Evolutionary conservation across 2,329 filamentous ascomycete species (phyloP), one percentile per base, ranked within the genome.

Genomic region (Cladosporium austrohemisphaericum): DNA sequence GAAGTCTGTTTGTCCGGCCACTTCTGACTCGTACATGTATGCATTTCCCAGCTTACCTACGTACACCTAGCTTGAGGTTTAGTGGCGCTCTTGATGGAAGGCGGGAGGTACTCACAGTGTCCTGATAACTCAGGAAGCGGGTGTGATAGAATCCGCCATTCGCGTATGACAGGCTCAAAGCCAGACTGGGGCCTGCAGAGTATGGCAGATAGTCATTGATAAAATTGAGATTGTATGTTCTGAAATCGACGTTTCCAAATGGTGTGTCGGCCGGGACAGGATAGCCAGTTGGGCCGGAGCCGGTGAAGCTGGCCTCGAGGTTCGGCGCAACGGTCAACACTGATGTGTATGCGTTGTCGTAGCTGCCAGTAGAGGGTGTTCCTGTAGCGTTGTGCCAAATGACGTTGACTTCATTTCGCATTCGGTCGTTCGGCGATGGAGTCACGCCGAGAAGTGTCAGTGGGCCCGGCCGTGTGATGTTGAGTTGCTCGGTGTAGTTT

Each of bases 1-100:
- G 66, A 86, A 86, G 57, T 86, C 84, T 0, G 81, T 85, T 60
- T 85, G 73, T 0, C 83, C 83, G 0, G 79, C 83, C 4, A 86
- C 73, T 28, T 80, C 74, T 46, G 69, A 75, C 28, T 76, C 71
- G 61, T 81, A 75, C 64, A 86, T 81, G 65, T 84, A 85, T 0
- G 77, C 77, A 55, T 84, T 85, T 23, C 78, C 83, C 1, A 84
- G 69, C 60, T 86, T 85, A 46, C 83, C 83, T 13, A 85, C 63
- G 57, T 85, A 86, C 3, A 85, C 63, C 74, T 77, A 6, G 29
- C 25, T 26, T 26, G 14, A 31, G 14, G 3, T 16, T 53, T 14
- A 48, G 43, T 40, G 9, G 20, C 16, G 19, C 16, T 14, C 5
- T 23, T 11, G 22, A 35, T 13, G 40, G 32, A 19, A 18, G 49